These are phyloP conservation scores for Cyberlindnera lachancei DNA, from an alignment of 805 yeast species.

Conservation along the genomic window DNA sequence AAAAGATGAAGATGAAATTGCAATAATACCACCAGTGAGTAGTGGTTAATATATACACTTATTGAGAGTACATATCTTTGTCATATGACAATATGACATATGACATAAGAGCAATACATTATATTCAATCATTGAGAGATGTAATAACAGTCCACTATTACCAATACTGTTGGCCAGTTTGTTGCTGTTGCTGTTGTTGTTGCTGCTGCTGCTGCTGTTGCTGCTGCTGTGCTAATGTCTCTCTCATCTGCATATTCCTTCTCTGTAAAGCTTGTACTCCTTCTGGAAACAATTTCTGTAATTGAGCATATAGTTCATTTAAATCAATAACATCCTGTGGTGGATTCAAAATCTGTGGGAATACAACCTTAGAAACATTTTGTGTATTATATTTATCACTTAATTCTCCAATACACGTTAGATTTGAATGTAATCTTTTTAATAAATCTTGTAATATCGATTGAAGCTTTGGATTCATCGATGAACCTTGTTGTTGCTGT, in stretches of 20 bases:
- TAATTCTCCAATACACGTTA: slow-evolving; percentile 24
- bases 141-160: too few relatives aligned
- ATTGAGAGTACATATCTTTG: neutral
- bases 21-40: slow-evolving; percentile 18
- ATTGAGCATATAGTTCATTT: slow-evolving; percentile 16
- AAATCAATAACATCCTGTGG: slow-evolving; percentile 22
- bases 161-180: slow-evolving; percentile 1
- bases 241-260: slow-evolving; percentile 9
- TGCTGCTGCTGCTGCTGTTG: neutral
- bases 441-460: slow-evolving; percentile 18
- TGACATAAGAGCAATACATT: too few relatives aligned
- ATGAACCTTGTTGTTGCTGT: slow-evolving; percentile 11
- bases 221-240: neutral
- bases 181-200: neutral
- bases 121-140: too few relatives aligned
- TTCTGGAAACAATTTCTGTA: slow-evolving; percentile 22
- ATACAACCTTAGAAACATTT: slow-evolving; percentile 11
- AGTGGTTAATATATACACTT: slow-evolving; percentile 6
- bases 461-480: slow-evolving; percentile 13
- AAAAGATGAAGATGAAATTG: slow-evolving; percentile 9
- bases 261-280: slow-evolving; percentile 19
- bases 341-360: slow-evolving; percentile 19
- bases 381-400: slow-evolving; percentile 18
- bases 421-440: slow-evolving; percentile 22
- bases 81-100: neutral